phyloP scores from a whole-genome alignment of 345 rosid species.

The Eucalyptus pumila region DNA sequence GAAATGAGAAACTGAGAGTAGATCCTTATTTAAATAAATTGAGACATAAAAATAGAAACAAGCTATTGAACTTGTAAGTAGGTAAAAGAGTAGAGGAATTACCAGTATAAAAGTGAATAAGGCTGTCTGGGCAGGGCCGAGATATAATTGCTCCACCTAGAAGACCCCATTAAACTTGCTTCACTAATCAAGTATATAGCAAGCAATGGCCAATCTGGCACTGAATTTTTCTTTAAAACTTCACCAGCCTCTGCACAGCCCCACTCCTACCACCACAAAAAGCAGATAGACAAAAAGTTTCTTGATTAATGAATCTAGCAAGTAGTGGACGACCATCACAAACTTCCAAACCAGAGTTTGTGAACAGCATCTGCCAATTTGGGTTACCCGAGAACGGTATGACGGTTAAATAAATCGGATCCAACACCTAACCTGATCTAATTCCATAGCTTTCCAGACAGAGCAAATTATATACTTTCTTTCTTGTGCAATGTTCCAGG shows the following conservation, averaged over 20 bases:
- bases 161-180: constrained; percentile 60
- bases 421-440: neutral
- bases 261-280: constrained; percentile 46
- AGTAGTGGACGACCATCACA: neutral
- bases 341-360: neutral
- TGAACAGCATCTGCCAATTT: neutral
- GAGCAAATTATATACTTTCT: neutral
- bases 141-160: constrained; percentile 86
- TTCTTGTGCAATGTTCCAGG: neutral
- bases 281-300: neutral
- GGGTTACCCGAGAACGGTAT: neutral
- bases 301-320: neutral
- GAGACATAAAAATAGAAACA: neutral
- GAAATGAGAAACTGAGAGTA: constrained; percentile 52
- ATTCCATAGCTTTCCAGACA: neutral
- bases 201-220: constrained; percentile 93
- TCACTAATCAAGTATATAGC: constrained; percentile 86
- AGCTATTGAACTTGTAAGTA: neutral
- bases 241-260: constrained; percentile 57
- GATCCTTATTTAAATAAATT: constrained; percentile 11
- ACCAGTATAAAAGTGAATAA: constrained; percentile 92
- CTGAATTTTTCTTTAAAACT: constrained; percentile 57
- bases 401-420: neutral
- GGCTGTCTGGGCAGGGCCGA: constrained; percentile 87
- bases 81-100: neutral